Evolutionary conservation across 2,329 filamentous ascomycete genomes (phyloP), one percentile per base, ranked within the genome.

Genomic region (Elsinoe necatrix): DNA sequence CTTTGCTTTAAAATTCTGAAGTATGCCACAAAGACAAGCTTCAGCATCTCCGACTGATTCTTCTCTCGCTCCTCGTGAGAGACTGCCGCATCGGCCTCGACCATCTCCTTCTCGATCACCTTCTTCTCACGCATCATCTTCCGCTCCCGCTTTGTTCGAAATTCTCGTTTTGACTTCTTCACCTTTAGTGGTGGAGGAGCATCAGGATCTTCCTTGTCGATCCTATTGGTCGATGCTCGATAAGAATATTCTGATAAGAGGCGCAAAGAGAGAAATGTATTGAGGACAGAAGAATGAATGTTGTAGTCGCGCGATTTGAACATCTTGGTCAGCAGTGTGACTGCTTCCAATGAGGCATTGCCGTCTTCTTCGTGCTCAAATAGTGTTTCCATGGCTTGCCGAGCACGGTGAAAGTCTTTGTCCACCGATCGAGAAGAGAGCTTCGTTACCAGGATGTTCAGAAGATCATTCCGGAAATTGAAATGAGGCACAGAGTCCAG

Each of bases 1-100:
- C 90, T 83, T 55, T 84, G 78, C 74, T 97, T 97, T 42, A 98
- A 76, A 56, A 97, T 92, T 54, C 91, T 86, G 72, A 98, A 97
- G 74, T 98, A 98, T 1, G 85, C 86, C 14, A 88, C 88, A 68
- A 98, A 98, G 9, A 98, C 93, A 58, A 96, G 79, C 73, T 97
- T 98, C 54, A 98, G 75, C 1, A 91, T 96, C 72, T 98, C 95
- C 4, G 89, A 87, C 71, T 98, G 93, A 80, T 95, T 93, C 64
- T 86, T 83, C 67, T 97, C 93, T 54, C 89, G 83, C 71, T 96
- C 90, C 70, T 98, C 92, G 66, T 96, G 87, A 63, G 84, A 87
- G 59, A 97, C 92, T 3, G 87, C 79, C 1, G 93, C 93, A 69
- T 97, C 91, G 1, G 93, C 92, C 66, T 92, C 84, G 45, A 84